Percentiles rank a stretch among this genome's conserved stretches.
Conservation (phyloP, 805 yeast genomes). For the Saturnispora mendoncae region DNA sequence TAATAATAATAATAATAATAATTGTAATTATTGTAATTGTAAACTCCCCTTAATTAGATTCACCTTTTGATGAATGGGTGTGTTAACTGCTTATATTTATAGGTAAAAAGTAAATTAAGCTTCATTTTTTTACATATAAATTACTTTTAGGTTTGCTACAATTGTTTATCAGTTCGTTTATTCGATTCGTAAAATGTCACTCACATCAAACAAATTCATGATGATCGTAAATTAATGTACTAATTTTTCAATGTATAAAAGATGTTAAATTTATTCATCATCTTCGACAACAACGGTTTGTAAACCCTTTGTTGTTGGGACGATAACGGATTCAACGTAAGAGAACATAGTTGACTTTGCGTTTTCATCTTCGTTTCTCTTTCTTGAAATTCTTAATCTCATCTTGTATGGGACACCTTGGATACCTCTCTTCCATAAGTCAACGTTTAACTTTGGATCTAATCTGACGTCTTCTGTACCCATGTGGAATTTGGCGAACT, state of each 20-base stretch:
- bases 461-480: conserved; percentile 98
- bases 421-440: conserved; percentile 98
- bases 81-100: too few relatives aligned
- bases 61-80: too few relatives aligned
- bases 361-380: conserved; percentile 99
- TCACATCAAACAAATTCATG: too few relatives aligned
- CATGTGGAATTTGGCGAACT: conserved; percentile 97
- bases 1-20: too few relatives aligned
- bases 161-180: too few relatives aligned
- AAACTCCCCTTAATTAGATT: too few relatives aligned
- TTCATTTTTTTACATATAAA: too few relatives aligned
- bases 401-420: conserved; percentile 98
- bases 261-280: conserved; percentile 28
- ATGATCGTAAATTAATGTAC: too few relatives aligned
- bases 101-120: too few relatives aligned
- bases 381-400: conserved; percentile 93
- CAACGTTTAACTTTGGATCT: conserved; percentile 97
- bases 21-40: too few relatives aligned
- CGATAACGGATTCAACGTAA: conserved; percentile 94
- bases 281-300: conserved; percentile 93
- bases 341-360: conserved; percentile 97
- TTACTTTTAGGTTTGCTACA: too few relatives aligned
- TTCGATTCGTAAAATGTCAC: too few relatives aligned
- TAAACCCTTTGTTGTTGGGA: conserved; percentile 94
- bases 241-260: not conserved